A percentile compares a stretch with the other conserved stretches of the same genome.
These are phyloP conservation scores for Cystofilobasidium bisporidii DNA, from an alignment of 768 basidiomycete genomes.

Conservation along the genomic window DNA sequence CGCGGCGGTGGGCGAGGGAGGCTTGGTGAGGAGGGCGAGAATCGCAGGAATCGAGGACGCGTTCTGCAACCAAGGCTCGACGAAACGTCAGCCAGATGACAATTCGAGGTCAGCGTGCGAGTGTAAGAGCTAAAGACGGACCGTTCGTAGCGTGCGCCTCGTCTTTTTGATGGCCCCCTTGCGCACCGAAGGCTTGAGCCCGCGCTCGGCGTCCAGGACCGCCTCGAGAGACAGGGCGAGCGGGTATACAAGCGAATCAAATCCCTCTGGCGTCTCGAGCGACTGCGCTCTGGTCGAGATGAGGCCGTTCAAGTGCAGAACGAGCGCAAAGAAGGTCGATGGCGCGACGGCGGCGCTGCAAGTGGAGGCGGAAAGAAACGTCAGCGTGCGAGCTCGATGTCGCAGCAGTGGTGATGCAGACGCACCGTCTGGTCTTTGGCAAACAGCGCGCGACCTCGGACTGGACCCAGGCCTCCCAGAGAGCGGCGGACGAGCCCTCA, in stretches of 20 bases:
- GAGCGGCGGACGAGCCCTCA: slow-evolving; percentile 38
- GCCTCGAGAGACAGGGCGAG: slow-evolving; percentile 55
- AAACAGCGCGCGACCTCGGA: slow-evolving; percentile 55
- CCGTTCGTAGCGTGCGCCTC: slow-evolving; percentile 59
- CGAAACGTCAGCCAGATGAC: too few species aligned
- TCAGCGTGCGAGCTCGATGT: too few species aligned
- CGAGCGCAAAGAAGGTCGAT: background rate
- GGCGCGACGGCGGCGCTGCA: slow-evolving; percentile 1
- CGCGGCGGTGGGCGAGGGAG: slow-evolving; percentile 41
- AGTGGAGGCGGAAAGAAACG: background rate
- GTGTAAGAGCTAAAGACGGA: too few species aligned
- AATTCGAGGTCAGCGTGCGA: too few species aligned
- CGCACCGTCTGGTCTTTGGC: slow-evolving; percentile 53
- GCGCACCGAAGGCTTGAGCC: slow-evolving; percentile 53
- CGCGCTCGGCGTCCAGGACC: slow-evolving; percentile 48
- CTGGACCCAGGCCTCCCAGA: slow-evolving; percentile 58
- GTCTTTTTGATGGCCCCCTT: slow-evolving; percentile 54
- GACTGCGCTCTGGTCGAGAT: slow-evolving; percentile 42
- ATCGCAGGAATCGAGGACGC: slow-evolving; percentile 37
- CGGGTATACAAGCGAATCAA: slow-evolving; percentile 49
- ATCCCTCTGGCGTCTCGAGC: slow-evolving; percentile 38
- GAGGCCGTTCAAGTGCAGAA: slow-evolving; percentile 52
- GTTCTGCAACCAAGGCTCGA: too few species aligned
- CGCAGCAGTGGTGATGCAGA: too few species aligned
- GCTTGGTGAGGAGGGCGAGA: slow-evolving; percentile 50